These are phyloP conservation scores for Cicer yamashitae DNA, from an alignment of 306 rosid genomes.

Conservation along the genomic window DNA sequence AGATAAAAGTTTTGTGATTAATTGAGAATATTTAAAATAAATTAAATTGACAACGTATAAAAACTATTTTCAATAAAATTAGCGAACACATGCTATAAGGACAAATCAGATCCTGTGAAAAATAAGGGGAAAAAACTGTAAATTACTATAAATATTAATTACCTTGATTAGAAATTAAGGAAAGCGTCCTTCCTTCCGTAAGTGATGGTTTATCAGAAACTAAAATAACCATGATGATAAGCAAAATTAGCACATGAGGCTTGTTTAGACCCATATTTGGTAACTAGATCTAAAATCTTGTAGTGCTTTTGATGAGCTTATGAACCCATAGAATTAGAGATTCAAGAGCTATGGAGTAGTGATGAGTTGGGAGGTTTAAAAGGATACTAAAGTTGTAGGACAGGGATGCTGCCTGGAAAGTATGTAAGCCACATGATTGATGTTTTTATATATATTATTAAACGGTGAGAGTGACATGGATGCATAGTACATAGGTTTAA, in stretches of 20 bases:
- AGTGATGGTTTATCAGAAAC: constrained; percentile 37
- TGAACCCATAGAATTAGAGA: constrained; percentile 40
- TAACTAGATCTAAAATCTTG: background rate
- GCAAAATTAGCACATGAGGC: constrained; percentile 27
- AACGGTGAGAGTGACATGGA: constrained; percentile 39
- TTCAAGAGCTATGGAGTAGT: constrained; percentile 35
- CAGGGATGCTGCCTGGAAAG: constrained; percentile 42
- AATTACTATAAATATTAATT: constrained; percentile 17
- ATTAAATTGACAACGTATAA: too few relatives aligned
- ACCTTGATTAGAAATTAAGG: constrained; percentile 50
- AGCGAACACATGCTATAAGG: background rate
- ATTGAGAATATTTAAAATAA: too few relatives aligned
- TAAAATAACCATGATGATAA: constrained; percentile 44
- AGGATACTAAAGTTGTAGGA: background rate
- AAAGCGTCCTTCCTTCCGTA: constrained; percentile 49
- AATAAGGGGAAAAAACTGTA: background rate
- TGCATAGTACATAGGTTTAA: background rate
- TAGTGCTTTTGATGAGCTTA: constrained; percentile 34
- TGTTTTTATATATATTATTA: constrained; percentile 29
- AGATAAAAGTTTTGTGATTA: too few relatives aligned
- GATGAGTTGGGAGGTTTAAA: constrained; percentile 16
- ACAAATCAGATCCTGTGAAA: background rate
- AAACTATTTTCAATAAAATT: background rate
- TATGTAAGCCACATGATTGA: constrained; percentile 47
- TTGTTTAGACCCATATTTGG: constrained; percentile 39